Evolutionary conservation across 2,329 filamentous ascomycete genomes (phyloP), one percentile per base, ranked within the genome.

Genomic region (Stachybotrys elegans): DNA sequence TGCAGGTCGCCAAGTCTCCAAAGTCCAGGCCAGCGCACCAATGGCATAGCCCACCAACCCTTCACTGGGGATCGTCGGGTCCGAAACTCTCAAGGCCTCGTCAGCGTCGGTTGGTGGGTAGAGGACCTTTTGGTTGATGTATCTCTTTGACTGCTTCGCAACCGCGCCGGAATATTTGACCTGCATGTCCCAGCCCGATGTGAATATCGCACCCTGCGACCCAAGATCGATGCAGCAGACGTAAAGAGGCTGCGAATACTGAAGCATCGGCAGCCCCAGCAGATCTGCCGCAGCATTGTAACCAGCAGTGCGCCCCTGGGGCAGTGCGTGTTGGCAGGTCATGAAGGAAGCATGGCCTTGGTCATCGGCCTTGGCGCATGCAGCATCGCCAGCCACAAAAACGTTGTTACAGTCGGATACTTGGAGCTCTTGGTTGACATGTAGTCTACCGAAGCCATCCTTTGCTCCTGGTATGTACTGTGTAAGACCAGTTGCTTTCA

Each of bases 261-360:
- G 40, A 3, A 53, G 37, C 6, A 46, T 39, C 1, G 52, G 41
- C 12, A 55, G 27, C 1, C 47, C 51, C 2, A 68, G 55, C 3
- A 68, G 46, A 37, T 62, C 58, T 2, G 61, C 60, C 3, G 60
- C 58, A 1, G 57, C 59, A 44, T 64, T 64, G 42, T 65, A 43
- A 1, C 62, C 60, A 0, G 59, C 50, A 2, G 57, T 40, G 3
- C 65, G 62, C 9, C 65, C 65, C 4, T 68, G 54, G 2, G 47
- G 43, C 22, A 62, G 45, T 4, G 65, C 65, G 43, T 68, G 65
- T 48, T 68, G 65, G 45, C 66, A 68, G 2, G 57, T 65, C 65
- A 67, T 67, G 37, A 65, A 25, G 2, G 59, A 56, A 20, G 55
- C 37, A 23, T 65, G 52, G 3, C 57, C 58, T 3, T 56, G 31